A percentile compares a stretch with the other conserved stretches of the same genome.
Evolutionary conservation across 78 protist species (phyloP).

Genomic region (Tieghemostelium lacteum): DNA sequence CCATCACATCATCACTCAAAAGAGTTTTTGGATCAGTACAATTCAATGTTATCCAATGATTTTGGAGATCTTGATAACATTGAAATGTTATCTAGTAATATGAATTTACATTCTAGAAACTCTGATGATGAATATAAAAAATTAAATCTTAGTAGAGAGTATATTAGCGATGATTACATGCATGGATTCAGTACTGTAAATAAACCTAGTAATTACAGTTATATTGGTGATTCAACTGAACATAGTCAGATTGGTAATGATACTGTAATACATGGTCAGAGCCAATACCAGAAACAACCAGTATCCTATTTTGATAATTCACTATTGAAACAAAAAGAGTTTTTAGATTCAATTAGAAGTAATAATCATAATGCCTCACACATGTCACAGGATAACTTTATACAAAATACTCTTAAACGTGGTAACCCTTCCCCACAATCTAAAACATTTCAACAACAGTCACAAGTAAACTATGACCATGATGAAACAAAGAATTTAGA

Average conservation of each 20-base stretch:
- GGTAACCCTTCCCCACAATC: neutral
- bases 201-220: slow-evolving; percentile 13
- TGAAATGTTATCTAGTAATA: neutral
- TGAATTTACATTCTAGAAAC: neutral
- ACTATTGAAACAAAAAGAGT: neutral
- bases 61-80: slow-evolving; percentile 3
- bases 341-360: neutral
- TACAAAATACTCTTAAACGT: neutral
- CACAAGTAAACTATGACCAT: neutral
- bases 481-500: neutral
- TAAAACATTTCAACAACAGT: neutral
- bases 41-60: neutral
- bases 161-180: neutral
- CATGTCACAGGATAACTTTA: neutral
- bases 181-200: neutral
- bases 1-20: neutral
- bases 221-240: slow-evolving; percentile 26
- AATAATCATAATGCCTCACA: neutral
- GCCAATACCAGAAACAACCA: neutral
- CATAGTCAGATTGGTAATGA: too few relatives aligned
- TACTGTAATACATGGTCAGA: neutral
- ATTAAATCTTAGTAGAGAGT: neutral
- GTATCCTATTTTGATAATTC: neutral
- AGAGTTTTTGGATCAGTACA: neutral
- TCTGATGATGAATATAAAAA: neutral